Base-by-base conservation (phyloP, 2,329 filamentous ascomycete species). In the Sarocladium oryzae region DNA sequence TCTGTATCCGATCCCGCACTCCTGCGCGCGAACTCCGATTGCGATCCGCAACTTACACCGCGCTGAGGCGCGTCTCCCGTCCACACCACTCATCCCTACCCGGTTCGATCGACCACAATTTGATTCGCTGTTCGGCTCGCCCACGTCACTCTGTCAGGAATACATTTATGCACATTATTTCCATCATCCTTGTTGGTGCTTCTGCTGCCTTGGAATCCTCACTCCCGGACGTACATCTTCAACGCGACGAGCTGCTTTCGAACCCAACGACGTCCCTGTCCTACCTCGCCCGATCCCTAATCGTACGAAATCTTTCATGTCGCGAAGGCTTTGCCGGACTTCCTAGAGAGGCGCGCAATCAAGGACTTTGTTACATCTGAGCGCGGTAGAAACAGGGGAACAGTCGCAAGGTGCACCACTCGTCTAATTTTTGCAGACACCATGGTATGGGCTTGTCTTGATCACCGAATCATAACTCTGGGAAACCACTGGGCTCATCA, bases 401-500 rank as follows among this genome's bases (percentile, higher is more conserved):
- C 16, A n/a, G 40, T 24, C 23, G 40, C 40, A 43, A 20, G n/a
- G n/a, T 28, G n/a, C 40, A 43, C 40, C n/a, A 23, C 13, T 37
- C 32, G 18, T 24, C 20, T n/a, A 24, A 50, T 26, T 8, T 36
- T 20, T 13, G 32, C 15, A 38, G 23, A 16, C 23, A 38, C 20
- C 5, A 50, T 41, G 35, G 35, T 32, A 38, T n/a, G 32, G n/a
- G 20, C 9, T 49, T 52, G 8, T 48, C 51, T 16, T 21, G 7
- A 5, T 13, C 7, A 21, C 11, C 6, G 21, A 40, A 37, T 23
- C 4, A 28, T 50, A 50, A 51, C 55, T 52, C 59, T 60, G 36
- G 55, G 16, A 20, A n/a, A 8, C 4, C 18, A 6, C 4, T 20
- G 49, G 7, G 16, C 43, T 48, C 4, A 48, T 33, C 5, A 13